Conservation (phyloP, 495 filamentous ascomycete species). For the Tetracladium marchalianum region DNA sequence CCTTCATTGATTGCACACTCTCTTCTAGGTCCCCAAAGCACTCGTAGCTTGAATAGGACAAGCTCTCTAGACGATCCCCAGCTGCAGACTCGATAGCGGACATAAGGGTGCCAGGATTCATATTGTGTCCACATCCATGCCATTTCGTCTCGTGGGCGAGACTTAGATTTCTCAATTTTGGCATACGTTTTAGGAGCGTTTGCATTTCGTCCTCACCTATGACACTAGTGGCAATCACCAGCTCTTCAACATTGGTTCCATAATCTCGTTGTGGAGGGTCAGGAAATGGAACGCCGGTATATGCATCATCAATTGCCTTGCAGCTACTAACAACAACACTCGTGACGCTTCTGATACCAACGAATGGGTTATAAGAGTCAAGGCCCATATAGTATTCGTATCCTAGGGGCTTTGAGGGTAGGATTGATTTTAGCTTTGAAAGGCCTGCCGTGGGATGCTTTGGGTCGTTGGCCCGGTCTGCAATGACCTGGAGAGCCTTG, state of each 20-base stretch:
- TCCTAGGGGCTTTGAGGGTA: neutral
- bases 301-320: neutral
- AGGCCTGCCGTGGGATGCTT: neutral
- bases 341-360: neutral
- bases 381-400: neutral
- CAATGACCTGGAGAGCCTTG: neutral
- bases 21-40: neutral
- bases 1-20: neutral
- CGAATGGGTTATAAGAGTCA: neutral
- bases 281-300: neutral
- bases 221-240: neutral
- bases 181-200: neutral
- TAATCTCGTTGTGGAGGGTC: neutral
- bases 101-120: neutral
- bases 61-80: neutral
- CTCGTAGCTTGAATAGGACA: neutral
- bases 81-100: neutral
- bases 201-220: neutral
- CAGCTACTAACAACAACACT: neutral
- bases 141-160: neutral
- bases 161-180: neutral
- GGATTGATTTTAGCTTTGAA: neutral
- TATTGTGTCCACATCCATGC: neutral
- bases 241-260: neutral
- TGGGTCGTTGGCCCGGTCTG: neutral